A percentile compares a stretch with the other conserved stretches of the same genome.
Evolutionary conservation across 345 rosid species (phyloP).

Genomic region (Arabis alpina): DNA sequence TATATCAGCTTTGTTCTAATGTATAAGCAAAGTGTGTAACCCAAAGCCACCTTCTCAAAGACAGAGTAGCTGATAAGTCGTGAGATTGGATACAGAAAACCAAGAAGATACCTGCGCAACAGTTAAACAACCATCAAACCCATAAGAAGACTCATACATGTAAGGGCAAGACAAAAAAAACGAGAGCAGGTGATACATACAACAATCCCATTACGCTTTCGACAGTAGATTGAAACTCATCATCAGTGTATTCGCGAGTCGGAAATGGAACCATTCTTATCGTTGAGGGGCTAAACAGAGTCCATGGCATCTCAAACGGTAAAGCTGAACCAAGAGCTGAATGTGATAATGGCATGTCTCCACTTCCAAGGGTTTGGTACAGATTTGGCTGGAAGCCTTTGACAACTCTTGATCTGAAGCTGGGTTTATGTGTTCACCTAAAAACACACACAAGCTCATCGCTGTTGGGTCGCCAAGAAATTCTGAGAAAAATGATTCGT

Average conservation of each 20-base stretch:
- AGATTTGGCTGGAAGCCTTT: too few relatives aligned
- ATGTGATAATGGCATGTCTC: constrained; percentile 47
- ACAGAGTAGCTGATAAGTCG: constrained; percentile 94
- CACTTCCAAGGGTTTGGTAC: too few relatives aligned
- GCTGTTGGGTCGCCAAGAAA: too few relatives aligned
- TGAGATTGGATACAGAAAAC: constrained; percentile 94
- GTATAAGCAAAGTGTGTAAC: constrained; percentile 20
- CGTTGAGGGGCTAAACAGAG: constrained; percentile 70
- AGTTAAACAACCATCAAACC: constrained; percentile 31
- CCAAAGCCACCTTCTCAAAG: constrained; percentile 80
- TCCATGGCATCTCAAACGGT: constrained; percentile 64
- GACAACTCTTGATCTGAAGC: too few relatives aligned
- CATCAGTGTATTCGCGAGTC: constrained; percentile 93
- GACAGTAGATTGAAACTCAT: constrained; percentile 87
- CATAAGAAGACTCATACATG: constrained; percentile 1
- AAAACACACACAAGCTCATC: too few relatives aligned
- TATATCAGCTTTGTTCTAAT: constrained; percentile 18
- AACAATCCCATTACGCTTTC: constrained; percentile 93
- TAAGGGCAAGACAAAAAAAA: neutral
- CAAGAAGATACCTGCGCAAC: constrained; percentile 85
- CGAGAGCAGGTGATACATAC: constrained; percentile 56
- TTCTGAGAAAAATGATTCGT: too few relatives aligned
- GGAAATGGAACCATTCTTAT: constrained; percentile 95
- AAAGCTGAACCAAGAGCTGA: constrained; percentile 45
- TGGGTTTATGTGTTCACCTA: too few relatives aligned